Evolutionary conservation across 1,284 basidiomycete species (phyloP).

Genomic region (Ganoderma resinaceum): DNA sequence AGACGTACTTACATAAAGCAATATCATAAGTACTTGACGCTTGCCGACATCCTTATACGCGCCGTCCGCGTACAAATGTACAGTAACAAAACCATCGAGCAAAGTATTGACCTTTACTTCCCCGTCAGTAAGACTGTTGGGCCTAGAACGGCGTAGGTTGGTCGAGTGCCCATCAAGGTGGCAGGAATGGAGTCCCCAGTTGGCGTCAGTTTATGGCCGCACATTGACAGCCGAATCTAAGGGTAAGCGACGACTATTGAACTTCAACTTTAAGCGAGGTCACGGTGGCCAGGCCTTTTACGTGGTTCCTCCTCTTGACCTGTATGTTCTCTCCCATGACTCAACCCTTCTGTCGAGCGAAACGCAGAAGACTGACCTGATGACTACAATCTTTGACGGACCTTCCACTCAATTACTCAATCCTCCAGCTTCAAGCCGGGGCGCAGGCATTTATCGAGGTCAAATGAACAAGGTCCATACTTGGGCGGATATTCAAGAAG

Average conservation of each 20-base stretch:
- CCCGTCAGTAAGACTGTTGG: too few species aligned
- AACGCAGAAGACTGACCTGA: constrained; percentile 9
- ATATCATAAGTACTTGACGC: too few species aligned
- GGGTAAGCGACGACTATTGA: background rate
- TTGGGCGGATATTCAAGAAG: background rate
- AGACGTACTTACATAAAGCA: too few species aligned
- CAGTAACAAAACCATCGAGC: too few species aligned
- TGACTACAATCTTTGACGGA: constrained; percentile 3
- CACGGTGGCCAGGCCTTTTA: background rate
- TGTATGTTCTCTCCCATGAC: background rate
- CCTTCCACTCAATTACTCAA: constrained; percentile 5
- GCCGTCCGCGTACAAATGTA: too few species aligned
- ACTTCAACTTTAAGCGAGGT: background rate
- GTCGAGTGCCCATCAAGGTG: too few species aligned
- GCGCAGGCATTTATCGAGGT: background rate
- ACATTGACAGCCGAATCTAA: constrained; percentile 38
- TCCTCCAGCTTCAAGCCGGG: background rate
- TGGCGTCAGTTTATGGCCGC: constrained; percentile 9
- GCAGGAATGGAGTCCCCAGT: too few species aligned
- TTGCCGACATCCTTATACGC: too few species aligned
- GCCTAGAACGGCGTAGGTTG: too few species aligned
- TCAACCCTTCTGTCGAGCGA: background rate
- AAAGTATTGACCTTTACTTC: too few species aligned
- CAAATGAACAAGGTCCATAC: background rate
- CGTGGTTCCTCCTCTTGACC: background rate